Base-by-base conservation (phyloP, 2,329 filamentous ascomycete genomes). In the Truncatella angustata region DNA sequence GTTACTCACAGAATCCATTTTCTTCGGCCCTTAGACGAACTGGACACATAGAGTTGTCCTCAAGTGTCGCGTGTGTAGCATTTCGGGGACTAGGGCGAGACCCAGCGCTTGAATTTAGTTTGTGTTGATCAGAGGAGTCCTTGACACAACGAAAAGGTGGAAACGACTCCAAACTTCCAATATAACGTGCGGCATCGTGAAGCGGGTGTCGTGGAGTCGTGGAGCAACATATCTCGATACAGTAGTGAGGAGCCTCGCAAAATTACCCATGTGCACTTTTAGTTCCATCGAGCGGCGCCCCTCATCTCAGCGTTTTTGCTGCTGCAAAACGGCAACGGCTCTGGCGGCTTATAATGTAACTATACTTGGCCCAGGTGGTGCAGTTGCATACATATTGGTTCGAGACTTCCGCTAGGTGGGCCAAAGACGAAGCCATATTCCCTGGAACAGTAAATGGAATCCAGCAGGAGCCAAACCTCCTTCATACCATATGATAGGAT, bases 301-400 rank as follows among this genome's bases (percentile, higher is more conserved):
- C 23, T 26, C 21, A 44, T 44, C 18, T 44, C 40, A 21, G 23
- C 23, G 7, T 24, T n/a, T 9, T 16, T 44, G 40, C 40, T n/a
- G n/a, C n/a, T n/a, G n/a, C n/a, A n/a, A n/a, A n/a, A 44, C 40
- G 40, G 40, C 40, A 44, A 44, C 40, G 40, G 40, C 40, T 44
- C 28, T 20, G 40, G 28, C 40, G 40, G 40, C 23, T 24, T 44
- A 23, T 28, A 23, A 44, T 44, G 40, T 23, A 26, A 44, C 40
- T n/a, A n/a, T n/a, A n/a, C n/a, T n/a, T n/a, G n/a, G n/a, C n/a
- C n/a, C n/a, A n/a, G n/a, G n/a, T n/a, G n/a, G n/a, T 28, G 16
- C 14, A 16, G 40, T 44, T 44, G 40, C 40, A 44, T 44, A 28
- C 11, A 44, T 24, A 44, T 9, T 24, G 24, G 40, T 28, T 23